Base-by-base conservation (phyloP, 768 basidiomycete species). In the Hygrophorus pudorinus region DNA sequence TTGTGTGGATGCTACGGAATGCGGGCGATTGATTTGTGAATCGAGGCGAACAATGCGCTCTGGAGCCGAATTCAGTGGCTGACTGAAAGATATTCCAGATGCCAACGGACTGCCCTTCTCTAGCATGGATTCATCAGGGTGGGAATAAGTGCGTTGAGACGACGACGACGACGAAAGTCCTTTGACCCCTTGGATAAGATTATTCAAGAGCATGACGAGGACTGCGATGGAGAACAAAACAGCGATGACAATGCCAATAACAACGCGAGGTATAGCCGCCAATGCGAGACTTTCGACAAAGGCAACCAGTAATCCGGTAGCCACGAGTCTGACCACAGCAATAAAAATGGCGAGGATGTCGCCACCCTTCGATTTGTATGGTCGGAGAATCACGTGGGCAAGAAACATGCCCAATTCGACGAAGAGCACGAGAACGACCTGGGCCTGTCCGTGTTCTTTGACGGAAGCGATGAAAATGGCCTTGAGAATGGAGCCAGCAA, bases 261-360 rank as follows among this genome's bases (percentile, higher is more conserved):
- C 81, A 1, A 86, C 83, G 14, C 90, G 76, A 1, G 85, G 80
- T 52, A 94, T 94, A 32, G 90, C 70, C 13, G 69, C 63, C 28
- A 92, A 71, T 5, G 68, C 59, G 18, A 91, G 56, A 7, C 61
- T 65, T 49, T 85, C 72, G 38, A 89, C 64, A 59, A 92, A 96
- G 0, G 86, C 77, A 49, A 94, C 73, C 65, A 86, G 65, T 16
- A 90, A 58, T 5, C 78, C 82, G 20, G 80, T 78, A 45, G 76
- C 81, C 9, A 81, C 65, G 6, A 93, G 63, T 20, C 90, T 74
- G 9, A 79, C 72, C 51, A 84, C 66, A 32, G 76, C 72, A 21
- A 92, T 60, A 58, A 78, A 85, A 12, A 71, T 72, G 4, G 71
- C 70, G 34, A 92, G 75, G 48, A 86, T 66, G 55, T 93, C 78